A percentile compares a stretch with the other conserved stretches of the same genome.
Conservation (phyloP, 305 asterid species). For the Rubia peregrina region DNA sequence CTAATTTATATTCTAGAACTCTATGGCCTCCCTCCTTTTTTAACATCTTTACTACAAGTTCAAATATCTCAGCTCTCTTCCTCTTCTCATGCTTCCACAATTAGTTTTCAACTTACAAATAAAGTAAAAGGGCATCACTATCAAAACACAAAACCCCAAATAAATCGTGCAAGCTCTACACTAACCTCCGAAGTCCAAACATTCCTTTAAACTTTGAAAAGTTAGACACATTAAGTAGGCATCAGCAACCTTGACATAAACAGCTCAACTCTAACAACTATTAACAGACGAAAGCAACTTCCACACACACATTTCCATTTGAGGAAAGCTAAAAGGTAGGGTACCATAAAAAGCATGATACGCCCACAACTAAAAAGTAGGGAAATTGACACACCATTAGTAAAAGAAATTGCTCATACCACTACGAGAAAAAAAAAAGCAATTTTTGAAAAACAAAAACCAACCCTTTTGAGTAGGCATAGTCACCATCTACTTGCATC, state of each 20-base stretch:
- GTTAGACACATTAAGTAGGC: neutral
- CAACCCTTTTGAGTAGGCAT: constrained; percentile 58
- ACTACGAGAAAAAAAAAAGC: neutral
- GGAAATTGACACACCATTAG: neutral
- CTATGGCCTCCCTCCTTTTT: neutral
- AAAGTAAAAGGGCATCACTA: neutral
- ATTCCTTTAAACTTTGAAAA: neutral
- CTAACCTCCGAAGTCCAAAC: neutral
- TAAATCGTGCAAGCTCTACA: neutral
- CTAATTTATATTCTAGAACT: neutral
- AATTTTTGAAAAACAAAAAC: constrained; percentile 20
- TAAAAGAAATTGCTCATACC: neutral
- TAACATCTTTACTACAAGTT: neutral
- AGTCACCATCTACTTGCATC: constrained; percentile 71
- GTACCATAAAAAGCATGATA: neutral
- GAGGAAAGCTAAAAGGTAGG: neutral
- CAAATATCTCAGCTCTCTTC: neutral
- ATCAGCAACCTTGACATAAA: neutral
- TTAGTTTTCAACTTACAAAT: neutral
- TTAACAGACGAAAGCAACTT: neutral
- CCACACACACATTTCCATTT: neutral
- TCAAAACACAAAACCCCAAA: neutral
- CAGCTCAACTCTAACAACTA: neutral
- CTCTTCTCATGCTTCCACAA: neutral
- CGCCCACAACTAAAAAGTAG: neutral